Evolutionary conservation across 208 protist genomes (phyloP).

Genomic region (Trypanosoma platydactyli): DNA sequence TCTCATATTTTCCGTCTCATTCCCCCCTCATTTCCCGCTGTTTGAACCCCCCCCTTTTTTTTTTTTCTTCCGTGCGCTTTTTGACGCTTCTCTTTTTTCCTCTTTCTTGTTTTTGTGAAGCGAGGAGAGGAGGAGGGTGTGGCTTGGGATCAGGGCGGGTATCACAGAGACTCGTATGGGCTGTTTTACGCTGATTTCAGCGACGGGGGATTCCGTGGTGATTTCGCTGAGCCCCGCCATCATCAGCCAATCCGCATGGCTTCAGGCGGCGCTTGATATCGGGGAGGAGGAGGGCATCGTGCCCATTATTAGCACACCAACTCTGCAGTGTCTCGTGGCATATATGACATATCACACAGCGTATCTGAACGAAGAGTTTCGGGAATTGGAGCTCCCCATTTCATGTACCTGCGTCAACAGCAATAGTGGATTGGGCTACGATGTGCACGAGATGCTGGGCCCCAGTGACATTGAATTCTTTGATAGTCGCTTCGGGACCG

Average conservation of each 20-base stretch:
- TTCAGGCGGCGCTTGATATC: slow-evolving; percentile 39
- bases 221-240: slow-evolving; percentile 19
- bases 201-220: slow-evolving; percentile 10
- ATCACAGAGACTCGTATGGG: background rate
- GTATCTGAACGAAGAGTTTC: background rate
- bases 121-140: background rate
- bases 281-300: slow-evolving; percentile 45
- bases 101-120: slow-evolving; percentile 11
- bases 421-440: slow-evolving; percentile 16
- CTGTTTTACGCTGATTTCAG: slow-evolving; percentile 36
- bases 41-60: background rate
- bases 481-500: slow-evolving; percentile 13
- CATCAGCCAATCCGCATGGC: slow-evolving; percentile 34
- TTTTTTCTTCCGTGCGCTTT: slow-evolving; percentile 1
- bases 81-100: slow-evolving; percentile 26
- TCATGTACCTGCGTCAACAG: slow-evolving; percentile 19
- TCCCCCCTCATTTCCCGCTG: background rate
- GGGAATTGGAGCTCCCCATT: slow-evolving; percentile 16
- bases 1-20: slow-evolving; percentile 4
- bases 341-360: slow-evolving; percentile 40
- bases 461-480: slow-evolving; percentile 27
- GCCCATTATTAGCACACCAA: slow-evolving; percentile 34
- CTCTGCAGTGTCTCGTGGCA: slow-evolving; percentile 40
- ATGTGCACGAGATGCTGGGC: slow-evolving; percentile 20
- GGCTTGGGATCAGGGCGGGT: background rate